phyloP scores from a whole-genome alignment of 2,329 filamentous ascomycete species.

The Immersiporthe knoxdaviesiana region DNA sequence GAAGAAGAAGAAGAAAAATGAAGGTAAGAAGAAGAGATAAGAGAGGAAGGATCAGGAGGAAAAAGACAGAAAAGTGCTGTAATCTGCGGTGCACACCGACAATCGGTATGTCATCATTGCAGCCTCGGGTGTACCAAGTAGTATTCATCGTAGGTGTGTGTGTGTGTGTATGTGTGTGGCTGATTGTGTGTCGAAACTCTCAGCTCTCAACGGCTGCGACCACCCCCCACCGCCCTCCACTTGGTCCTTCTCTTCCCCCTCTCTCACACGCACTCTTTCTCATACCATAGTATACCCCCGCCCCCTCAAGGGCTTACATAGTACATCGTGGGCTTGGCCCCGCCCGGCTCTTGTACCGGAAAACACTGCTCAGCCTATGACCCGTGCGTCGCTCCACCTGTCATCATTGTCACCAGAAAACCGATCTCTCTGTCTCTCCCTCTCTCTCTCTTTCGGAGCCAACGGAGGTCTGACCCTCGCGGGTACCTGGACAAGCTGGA shows the following conservation, averaged over 20 bases:
- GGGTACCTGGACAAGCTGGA: neutral
- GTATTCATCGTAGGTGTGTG: no score
- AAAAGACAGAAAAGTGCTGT: neutral
- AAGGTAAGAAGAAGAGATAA: neutral
- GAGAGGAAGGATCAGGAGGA: neutral
- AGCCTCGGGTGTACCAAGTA: neutral
- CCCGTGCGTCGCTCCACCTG: slow-evolving; percentile 15
- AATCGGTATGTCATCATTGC: no score
- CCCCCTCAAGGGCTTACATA: no score
- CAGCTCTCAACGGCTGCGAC: neutral
- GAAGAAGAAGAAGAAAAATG: neutral
- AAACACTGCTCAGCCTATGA: slow-evolving; percentile 11
- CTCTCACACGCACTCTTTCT: neutral
- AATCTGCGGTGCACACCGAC: no score
- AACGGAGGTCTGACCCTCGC: neutral
- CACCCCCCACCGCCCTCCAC: neutral
- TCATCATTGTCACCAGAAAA: slow-evolving; percentile 3
- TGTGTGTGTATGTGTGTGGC: neutral
- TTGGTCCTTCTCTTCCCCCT: neutral
- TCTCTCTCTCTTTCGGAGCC: neutral
- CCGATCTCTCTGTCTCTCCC: no score
- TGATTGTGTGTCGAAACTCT: neutral
- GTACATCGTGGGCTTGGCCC: slow-evolving; percentile 14
- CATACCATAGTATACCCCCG: no score
- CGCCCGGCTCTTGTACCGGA: slow-evolving; percentile 22